Percentiles rank a stretch among this genome's conserved stretches.
Evolutionary conservation across 2,329 filamentous ascomycete species (phyloP).

Genomic region (Apiospora aurea): DNA sequence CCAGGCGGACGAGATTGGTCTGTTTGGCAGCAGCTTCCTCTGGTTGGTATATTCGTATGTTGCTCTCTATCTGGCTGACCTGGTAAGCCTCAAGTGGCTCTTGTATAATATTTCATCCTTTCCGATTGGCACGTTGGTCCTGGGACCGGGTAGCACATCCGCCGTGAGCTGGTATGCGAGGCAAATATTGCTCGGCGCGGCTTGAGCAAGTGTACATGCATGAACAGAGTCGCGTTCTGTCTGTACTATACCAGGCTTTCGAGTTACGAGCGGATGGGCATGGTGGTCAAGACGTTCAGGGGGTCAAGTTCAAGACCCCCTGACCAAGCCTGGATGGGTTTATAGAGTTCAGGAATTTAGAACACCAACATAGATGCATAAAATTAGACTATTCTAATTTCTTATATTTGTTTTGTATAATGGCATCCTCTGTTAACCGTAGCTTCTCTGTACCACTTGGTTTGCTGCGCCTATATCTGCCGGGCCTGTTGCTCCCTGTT

Average conservation of each 20-base stretch:
- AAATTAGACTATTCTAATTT: too few species aligned
- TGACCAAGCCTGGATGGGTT: too few species aligned
- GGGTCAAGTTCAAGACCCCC: too few species aligned
- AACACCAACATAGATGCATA: too few species aligned
- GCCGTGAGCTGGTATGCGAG: background rate
- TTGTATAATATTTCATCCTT: background rate
- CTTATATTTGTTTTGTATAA: too few species aligned
- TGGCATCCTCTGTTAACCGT: background rate
- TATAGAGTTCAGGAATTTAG: too few species aligned
- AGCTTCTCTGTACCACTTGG: background rate
- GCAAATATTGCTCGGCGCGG: background rate
- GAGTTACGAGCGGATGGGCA: background rate
- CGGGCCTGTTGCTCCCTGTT: background rate
- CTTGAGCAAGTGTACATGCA: background rate
- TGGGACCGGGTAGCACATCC: background rate
- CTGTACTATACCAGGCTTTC: too few species aligned
- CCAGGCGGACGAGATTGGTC: background rate
- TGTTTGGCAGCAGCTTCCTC: conserved; percentile 2
- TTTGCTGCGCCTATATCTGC: background rate
- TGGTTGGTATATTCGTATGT: background rate
- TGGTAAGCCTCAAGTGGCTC: too few species aligned
- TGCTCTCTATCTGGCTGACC: background rate
- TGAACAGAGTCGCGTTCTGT: too few species aligned
- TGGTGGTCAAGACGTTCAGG: too few species aligned
- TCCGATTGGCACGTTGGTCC: background rate